A percentile compares a stretch with the other conserved stretches of the same genome.
Conservation (phyloP, 2,329 filamentous ascomycete genomes). For the Epichloe festucae region DNA sequence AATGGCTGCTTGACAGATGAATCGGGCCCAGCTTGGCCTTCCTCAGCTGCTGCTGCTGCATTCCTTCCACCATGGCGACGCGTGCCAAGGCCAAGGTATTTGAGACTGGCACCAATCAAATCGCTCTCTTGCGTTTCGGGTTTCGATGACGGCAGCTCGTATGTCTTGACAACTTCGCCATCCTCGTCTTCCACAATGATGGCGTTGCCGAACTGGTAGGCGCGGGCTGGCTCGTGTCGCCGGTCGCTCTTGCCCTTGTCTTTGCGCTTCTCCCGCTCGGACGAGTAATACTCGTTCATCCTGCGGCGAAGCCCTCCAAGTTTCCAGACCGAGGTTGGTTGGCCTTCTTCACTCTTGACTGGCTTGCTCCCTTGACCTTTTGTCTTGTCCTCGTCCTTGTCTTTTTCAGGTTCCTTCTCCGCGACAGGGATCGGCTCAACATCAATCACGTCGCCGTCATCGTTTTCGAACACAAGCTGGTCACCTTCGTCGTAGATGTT, state of each 20-base stretch:
- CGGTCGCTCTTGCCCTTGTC: constrained; percentile 47
- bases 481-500: constrained; percentile 73
- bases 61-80: constrained; percentile 28
- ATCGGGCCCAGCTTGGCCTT: constrained; percentile 18
- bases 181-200: constrained; percentile 83
- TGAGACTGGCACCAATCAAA: constrained; percentile 32
- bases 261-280: constrained; percentile 51
- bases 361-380: not conserved
- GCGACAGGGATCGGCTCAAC: constrained; percentile 30
- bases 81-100: constrained; percentile 40
- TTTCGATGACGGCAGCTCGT: constrained; percentile 53
- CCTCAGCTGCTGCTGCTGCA: constrained; percentile 16
- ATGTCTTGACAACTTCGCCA: constrained; percentile 76
- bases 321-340: constrained; percentile 16
- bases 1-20: constrained; percentile 24
- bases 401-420: not conserved
- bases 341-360: constrained; percentile 2
- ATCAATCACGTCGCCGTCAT: constrained; percentile 73
- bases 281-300: constrained; percentile 39
- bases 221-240: constrained; percentile 59
- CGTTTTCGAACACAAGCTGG: constrained; percentile 69
- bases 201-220: constrained; percentile 75
- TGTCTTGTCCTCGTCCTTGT: constrained; percentile 1
- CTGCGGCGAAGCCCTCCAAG: constrained; percentile 33
- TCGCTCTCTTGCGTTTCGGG: constrained; percentile 26